Conservation (phyloP, 257 asterid genomes). For the Lavandula angustifolia region DNA sequence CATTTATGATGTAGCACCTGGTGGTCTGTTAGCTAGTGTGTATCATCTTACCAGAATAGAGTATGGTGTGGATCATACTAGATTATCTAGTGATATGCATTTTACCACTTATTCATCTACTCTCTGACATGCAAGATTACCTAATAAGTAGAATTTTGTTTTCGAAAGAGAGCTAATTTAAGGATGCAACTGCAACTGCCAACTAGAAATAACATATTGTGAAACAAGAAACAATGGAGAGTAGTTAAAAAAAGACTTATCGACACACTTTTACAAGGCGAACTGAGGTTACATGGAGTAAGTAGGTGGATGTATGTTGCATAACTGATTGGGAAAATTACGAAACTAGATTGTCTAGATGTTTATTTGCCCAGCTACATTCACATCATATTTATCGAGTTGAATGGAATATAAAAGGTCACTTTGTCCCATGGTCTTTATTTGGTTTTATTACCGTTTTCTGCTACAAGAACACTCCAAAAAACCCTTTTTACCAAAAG, state of each 20-base stretch:
- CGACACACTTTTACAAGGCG: not conserved
- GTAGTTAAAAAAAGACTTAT: constrained; percentile 10
- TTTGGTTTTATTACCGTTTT: not conserved
- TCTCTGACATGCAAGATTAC: constrained; percentile 3
- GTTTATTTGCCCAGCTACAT: not conserved
- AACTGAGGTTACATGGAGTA: not conserved
- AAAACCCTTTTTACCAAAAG: not conserved
- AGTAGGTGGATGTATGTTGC: constrained; percentile 14
- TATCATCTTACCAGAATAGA: no score
- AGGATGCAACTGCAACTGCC: not conserved
- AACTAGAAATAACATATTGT: not conserved
- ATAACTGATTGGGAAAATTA: not conserved
- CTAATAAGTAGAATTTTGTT: constrained; percentile 1
- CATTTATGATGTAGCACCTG: no score
- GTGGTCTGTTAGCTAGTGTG: no score
- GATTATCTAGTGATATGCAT: constrained; percentile 3
- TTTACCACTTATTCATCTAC: constrained; percentile 2
- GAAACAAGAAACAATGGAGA: constrained; percentile 5
- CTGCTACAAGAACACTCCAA: not conserved
- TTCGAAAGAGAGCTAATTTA: not conserved
- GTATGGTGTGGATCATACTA: no score
- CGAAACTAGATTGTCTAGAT: not conserved
- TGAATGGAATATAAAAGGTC: not conserved
- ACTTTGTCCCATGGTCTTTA: not conserved
- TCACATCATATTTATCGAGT: not conserved